Evolutionary conservation across 306 rosid species (phyloP), one percentile per base, ranked within the genome.

Genomic region (Pueraria montana): DNA sequence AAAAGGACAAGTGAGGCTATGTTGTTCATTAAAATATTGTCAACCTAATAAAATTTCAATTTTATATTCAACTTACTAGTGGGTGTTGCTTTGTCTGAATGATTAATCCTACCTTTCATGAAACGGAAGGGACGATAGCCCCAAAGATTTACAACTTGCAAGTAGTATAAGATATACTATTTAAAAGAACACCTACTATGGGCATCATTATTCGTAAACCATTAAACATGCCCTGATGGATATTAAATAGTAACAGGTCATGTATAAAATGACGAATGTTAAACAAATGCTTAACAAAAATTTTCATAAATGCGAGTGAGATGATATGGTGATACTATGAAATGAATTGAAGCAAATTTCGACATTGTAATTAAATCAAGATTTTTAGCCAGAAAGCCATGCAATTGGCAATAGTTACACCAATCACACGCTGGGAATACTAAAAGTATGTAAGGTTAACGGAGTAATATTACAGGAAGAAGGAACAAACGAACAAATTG

Each of bases 311-410:
- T 38, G 46, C 56, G 52, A 16, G 20, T 23, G 49, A 70, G 48
- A 79, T 18, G n/a, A 46, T 62, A 74, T 40, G 76, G 13, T 48
- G 83, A 83, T 58, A 59, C 78, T 77, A 17, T 42, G 34, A 80
- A 27, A 17, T 42, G 34, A 80, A 27, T 55, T 80, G 56, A 70
- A 53, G 61, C 63, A 58, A 77, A 34, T 26, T 53, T 56, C 72
- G 16, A 76, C 79, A 64, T 76, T 56, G 48, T 46, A 40, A 50
- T 24, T 38, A 12, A 34, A 62, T 13, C n/a, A 59, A 49, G 16
- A 36, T 27, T 34, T 45, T 68, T 63, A 45, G 77, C 52, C 68
- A 18, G 38, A 77, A 59, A 73, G 3, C 67, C 77, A 73, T 67
- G 76, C 13, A 45, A 70, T 36, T 49, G 30, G 80, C 59, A 66